Evolutionary conservation across 1,284 basidiomycete species (phyloP).

Genomic region (Sporisorium graminicola): DNA sequence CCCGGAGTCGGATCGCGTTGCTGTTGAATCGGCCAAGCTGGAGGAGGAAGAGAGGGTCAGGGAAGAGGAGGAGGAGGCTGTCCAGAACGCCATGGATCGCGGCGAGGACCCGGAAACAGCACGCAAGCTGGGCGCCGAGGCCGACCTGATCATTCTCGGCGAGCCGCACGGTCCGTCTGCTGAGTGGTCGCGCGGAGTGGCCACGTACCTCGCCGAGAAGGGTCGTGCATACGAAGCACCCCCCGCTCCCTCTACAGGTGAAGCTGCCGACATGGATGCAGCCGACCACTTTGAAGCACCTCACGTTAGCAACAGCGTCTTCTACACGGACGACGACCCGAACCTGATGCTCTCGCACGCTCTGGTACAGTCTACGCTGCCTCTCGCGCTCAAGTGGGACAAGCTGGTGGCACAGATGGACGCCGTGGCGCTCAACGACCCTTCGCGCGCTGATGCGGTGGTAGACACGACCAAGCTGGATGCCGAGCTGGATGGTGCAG

Average conservation of each 20-base stretch:
- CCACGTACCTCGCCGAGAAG: constrained; percentile 63
- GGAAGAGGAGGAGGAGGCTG: constrained; percentile 61
- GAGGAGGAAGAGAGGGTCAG: constrained; percentile 51
- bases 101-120: constrained; percentile 64
- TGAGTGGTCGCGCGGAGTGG: constrained; percentile 65
- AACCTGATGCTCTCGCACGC: constrained; percentile 66
- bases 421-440: constrained; percentile 38
- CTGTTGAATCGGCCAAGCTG: constrained; percentile 46
- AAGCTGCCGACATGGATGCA: constrained; percentile 5
- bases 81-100: constrained; percentile 62
- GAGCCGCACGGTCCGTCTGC: constrained; percentile 62
- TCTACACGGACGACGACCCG: constrained; percentile 58
- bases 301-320: constrained; percentile 33
- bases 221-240: constrained; percentile 64
- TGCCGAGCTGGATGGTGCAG: constrained; percentile 28
- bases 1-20: constrained; percentile 47
- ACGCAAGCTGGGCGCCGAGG: constrained; percentile 63
- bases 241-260: constrained; percentile 21
- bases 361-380: constrained; percentile 62
- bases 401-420: constrained; percentile 58
- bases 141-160: constrained; percentile 67
- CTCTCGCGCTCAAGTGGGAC: constrained; percentile 61
- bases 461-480: constrained; percentile 42
- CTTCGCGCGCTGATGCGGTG: constrained; percentile 19
- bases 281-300: constrained; percentile 17